Base-by-base conservation (phyloP, 139 green algal genomes). In the Nannochloris sp. region DNA sequence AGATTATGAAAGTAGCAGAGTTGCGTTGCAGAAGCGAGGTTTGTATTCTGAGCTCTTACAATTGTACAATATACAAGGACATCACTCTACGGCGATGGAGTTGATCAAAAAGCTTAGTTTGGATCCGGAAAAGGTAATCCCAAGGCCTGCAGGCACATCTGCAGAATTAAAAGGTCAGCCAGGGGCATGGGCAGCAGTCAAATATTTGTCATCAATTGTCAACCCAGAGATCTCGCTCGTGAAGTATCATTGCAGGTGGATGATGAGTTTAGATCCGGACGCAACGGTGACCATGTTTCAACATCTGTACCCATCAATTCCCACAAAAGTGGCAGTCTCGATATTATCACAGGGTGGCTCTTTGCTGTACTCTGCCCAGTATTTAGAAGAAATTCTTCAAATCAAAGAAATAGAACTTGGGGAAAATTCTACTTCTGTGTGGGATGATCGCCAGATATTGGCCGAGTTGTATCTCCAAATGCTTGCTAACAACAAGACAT, bases 41-140 rank as follows among this genome's bases (percentile, higher is more conserved):
- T 75, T 80, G 23, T 96, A 90, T 69, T 80, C 81, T 27, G 89
- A 96, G 79, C 82, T 96, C 48, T 81, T 88, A 15, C 81, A 82
- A 12, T 62, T 96, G 65, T 92, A 89, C 68, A 80, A 84, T 67
- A 44, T 48, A 16, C 70, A 67, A 19, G 70, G 69, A 9, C 61
- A 60, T 36, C 79, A 89, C 57, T 50, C 64, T 9, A 37, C 27
- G 25, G 88, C 83, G 1, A 66, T 95, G 59, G 75, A 85, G 36
- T 73, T 95, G 50, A 71, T 95, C 62, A 64, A 75, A 9, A 40
- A 55, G 18, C 69, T 90, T 29, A 87, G 78, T 29, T 71, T 87
- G 70, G 36, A 59, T 3, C 71, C 78, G 4, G 54, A 74, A 18
- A 29, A 58, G 8, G 48, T 82, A 29, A 24, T 48, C 3, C 57